Base-by-base conservation (phyloP, 192 early-diverging fungal genomes). In the Entophlyctis luteolus region DNA sequence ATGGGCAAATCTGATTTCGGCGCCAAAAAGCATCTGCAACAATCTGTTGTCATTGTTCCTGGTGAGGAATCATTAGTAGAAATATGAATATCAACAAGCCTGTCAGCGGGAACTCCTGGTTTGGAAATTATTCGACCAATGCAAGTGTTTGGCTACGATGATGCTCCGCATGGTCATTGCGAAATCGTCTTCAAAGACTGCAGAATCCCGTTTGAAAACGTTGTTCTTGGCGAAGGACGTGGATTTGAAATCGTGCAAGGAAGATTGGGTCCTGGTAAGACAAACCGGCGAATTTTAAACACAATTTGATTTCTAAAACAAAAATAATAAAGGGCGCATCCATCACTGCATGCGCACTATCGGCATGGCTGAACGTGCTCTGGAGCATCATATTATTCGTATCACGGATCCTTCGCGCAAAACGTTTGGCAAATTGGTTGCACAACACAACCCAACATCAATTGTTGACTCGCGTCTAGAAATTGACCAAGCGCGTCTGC, bases 161-260 rank as follows among this genome's bases (percentile, higher is more conserved):
- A 96, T 78, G 94, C 95, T 6, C 92, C 93, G 23, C 90, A 95
- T 75, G 96, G 96, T 35, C 96, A 99, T 79, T 90, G 88, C 71
- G 96, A 99, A 73, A 89, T 99, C 50, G 71, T 85, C 5, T 96
- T 99, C 70, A 88, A 88, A 32, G 86, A 95, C 68, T 93, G 94
- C 37, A 81, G 88, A 57, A 89, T 99, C 27, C 94, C 94, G 1
- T 77, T 76, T 22, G 85, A 89, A 45, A 94, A 94, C 76, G 88
- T 99, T 59, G 77, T 99, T 29, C 80, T 95, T 33, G 95, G 95
- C 46, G 91, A 94, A 71, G 96, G 96, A n/a, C 85, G 96, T 65
- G 96, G 96, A 0, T 99, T 99, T 73, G 96, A 99, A 70, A 84
- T 99, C 46, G 90, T 99, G 67, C 96, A 99, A 81, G 96, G 95